Conservation (phyloP, 225 moss, liverwort and hornwort genomes). For the Physcomitrium patens region DNA sequence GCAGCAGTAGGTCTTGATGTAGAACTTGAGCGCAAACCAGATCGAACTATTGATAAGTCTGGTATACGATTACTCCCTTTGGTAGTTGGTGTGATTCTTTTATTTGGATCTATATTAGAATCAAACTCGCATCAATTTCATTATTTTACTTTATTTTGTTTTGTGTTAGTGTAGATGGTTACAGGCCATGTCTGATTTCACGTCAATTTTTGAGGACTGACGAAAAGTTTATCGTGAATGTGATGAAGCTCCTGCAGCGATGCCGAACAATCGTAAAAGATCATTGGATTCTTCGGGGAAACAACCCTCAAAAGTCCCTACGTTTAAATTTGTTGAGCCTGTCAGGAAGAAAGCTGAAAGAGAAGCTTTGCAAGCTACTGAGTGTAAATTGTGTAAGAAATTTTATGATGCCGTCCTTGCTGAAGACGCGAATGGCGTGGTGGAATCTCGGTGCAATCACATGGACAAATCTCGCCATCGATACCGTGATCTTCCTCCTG, state of each 20-base stretch:
- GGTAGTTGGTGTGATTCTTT: slow-evolving; percentile 16
- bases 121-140: background rate
- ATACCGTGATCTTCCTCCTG: slow-evolving; percentile 74
- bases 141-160: background rate
- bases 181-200: background rate
- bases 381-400: slow-evolving; percentile 77
- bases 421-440: slow-evolving; percentile 52
- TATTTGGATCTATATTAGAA: background rate
- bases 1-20: slow-evolving; percentile 23
- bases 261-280: slow-evolving; percentile 30
- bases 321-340: slow-evolving; percentile 73
- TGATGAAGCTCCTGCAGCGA: slow-evolving; percentile 26
- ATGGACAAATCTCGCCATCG: slow-evolving; percentile 85
- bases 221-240: background rate
- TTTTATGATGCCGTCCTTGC: slow-evolving; percentile 85
- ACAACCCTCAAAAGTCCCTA: slow-evolving; percentile 41
- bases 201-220: slow-evolving; percentile 18
- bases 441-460: slow-evolving; percentile 70
- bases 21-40: slow-evolving; percentile 19
- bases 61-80: slow-evolving; percentile 36
- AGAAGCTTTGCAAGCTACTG: slow-evolving; percentile 67
- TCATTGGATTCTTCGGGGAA: slow-evolving; percentile 33
- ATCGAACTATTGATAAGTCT: slow-evolving; percentile 22
- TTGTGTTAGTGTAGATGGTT: slow-evolving; percentile 13
- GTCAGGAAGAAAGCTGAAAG: slow-evolving; percentile 83